phyloP scores from a whole-genome alignment of 1,284 basidiomycete species.

The Xanthoconium separans region DNA sequence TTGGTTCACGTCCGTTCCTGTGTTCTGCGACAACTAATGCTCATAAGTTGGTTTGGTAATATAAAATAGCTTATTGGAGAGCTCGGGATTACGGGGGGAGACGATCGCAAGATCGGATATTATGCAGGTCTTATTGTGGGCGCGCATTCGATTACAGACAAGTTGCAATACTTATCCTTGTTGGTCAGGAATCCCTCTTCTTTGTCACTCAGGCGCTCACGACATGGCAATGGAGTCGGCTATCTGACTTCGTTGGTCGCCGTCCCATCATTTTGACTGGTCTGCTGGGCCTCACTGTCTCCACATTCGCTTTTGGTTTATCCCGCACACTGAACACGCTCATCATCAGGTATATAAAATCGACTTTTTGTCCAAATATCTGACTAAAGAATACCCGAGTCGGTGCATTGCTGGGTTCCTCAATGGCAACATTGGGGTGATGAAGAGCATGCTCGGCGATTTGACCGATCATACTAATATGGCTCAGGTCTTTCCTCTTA shows the following conservation, averaged over 20 bases:
- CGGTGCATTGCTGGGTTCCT: constrained; percentile 35
- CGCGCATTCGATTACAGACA: not conserved
- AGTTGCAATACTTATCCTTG: not conserved
- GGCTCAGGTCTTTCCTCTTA: constrained; percentile 26
- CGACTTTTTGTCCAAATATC: not conserved
- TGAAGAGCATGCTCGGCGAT: constrained; percentile 48
- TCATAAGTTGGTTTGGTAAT: not conserved
- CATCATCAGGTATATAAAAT: constrained; percentile 48
- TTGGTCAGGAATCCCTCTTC: constrained; percentile 59
- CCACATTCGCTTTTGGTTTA: constrained; percentile 72
- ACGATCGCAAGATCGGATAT: constrained; percentile 62
- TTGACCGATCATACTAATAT: constrained; percentile 44
- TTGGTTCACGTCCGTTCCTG: constrained; percentile 3
- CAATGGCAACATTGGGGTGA: constrained; percentile 38
- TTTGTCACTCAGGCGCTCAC: constrained; percentile 68
- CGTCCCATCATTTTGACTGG: constrained; percentile 70
- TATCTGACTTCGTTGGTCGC: constrained; percentile 70
- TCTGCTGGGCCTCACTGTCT: constrained; percentile 62
- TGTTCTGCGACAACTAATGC: not conserved
- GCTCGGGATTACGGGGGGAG: constrained; percentile 40
- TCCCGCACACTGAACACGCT: constrained; percentile 64
- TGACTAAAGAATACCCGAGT: constrained; percentile 15
- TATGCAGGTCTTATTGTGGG: constrained; percentile 66
- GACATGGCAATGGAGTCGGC: constrained; percentile 69
- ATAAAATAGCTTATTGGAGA: constrained; percentile 32